These are phyloP conservation scores for Tulasnella sp. DNA, from an alignment of 768 basidiomycete genomes.

Conservation along the genomic window DNA sequence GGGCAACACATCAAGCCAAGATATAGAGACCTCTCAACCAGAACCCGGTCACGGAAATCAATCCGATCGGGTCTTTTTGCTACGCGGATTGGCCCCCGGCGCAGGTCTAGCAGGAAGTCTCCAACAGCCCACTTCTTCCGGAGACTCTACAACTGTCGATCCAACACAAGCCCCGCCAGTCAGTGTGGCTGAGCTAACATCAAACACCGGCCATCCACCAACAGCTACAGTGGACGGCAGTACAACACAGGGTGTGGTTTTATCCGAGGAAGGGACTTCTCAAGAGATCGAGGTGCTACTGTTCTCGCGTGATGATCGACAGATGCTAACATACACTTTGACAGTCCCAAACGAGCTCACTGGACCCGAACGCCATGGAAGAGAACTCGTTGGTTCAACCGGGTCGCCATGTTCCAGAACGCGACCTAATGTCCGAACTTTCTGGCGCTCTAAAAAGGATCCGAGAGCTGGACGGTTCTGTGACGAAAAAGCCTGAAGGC, in stretches of 20 bases:
- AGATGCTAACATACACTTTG: background rate
- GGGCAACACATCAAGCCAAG: background rate
- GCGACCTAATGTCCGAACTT: background rate
- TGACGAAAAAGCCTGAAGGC: background rate
- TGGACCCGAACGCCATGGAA: background rate
- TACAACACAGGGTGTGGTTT: background rate
- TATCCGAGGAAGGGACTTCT: background rate
- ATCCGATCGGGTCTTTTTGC: too few relatives aligned
- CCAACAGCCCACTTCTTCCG: too few relatives aligned
- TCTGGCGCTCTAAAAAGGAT: background rate
- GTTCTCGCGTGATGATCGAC: too few relatives aligned
- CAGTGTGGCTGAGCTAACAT: too few relatives aligned
- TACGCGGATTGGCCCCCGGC: too few relatives aligned
- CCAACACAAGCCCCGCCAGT: too few relatives aligned
- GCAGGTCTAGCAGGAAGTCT: too few relatives aligned
- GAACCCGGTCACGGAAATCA: too few relatives aligned
- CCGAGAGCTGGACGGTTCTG: too few relatives aligned
- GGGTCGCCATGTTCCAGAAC: background rate
- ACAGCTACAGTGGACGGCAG: background rate
- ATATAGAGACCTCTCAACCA: too few relatives aligned
- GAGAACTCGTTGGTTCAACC: background rate
- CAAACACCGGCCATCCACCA: background rate
- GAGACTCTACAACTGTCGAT: too few relatives aligned
- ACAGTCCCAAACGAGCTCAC: background rate
- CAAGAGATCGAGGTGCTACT: too few relatives aligned